Evolutionary conservation across 257 asterid species (phyloP), one percentile per base, ranked within the genome.

Genomic region (Jacaranda copaia): DNA sequence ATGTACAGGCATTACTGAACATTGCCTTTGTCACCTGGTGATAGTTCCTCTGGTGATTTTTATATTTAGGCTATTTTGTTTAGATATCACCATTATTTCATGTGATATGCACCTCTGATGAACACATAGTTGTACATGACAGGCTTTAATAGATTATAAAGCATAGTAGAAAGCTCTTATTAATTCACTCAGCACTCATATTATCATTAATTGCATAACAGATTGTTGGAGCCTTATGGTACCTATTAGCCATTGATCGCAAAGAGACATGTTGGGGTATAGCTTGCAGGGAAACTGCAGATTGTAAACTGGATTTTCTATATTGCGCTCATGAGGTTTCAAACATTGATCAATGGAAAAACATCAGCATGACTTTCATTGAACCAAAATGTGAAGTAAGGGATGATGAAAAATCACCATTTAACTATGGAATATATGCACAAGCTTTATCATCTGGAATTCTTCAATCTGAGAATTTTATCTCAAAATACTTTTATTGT

Each of bases 141-240:
- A 51, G 35, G 25, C 40, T 61, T 25, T 48, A 9, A 5, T 19
- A n/a, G 58, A 8, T 61, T 56, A 10, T 43, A 57, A 65, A 5
- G 46, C 46, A 18, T 43, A 73, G 5, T 45, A 48, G n/a, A 63
- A 69, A 62, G 59, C 60, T 25, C 36, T 5, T 62, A 2, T 25
- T 8, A 18, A 19, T 59, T 4, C 48, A 38, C 68, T 68, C 18
- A 84, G 39, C 52, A 25, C 15, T 68, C 74, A 36, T 71, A 32
- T 18, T 68, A 46, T 42, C 72, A 39, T 77, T 35, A 39, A 51
- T 72, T 83, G 74, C 65, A 75, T 76, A 39, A 81, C 93, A 95
- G 99, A 84, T 96, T 58, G 85, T 85, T 77, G 99, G 97, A 76
- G 97, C 97, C 51, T 84, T 96, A 68, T 96, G 99, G 99, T 93